Conservation (phyloP, 129 eudicot species). For the Pseudognaphalium luteoalbum region DNA sequence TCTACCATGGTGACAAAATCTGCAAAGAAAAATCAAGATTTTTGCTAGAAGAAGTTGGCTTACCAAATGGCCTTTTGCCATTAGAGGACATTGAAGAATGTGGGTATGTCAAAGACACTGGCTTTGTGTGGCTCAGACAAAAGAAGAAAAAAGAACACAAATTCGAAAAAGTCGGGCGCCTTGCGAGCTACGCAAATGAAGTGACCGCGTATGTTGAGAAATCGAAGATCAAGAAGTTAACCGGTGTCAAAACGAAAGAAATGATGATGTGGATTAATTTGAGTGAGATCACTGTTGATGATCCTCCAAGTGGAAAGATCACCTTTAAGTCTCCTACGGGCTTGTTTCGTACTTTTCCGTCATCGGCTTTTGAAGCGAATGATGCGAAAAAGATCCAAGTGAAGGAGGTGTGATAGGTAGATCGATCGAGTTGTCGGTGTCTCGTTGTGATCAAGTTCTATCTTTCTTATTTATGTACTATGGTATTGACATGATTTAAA, state of each 20-base stretch:
- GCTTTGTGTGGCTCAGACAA: conserved; percentile 67
- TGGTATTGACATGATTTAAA: background rate
- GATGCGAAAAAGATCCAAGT: conserved; percentile 28
- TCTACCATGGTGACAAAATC: conserved; percentile 50
- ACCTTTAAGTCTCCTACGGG: conserved; percentile 60
- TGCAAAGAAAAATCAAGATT: conserved; percentile 42
- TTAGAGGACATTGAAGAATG: conserved; percentile 53
- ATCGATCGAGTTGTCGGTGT: background rate
- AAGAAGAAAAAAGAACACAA: conserved; percentile 50
- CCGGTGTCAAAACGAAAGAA: conserved; percentile 75
- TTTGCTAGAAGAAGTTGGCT: conserved; percentile 48
- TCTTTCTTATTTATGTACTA: background rate
- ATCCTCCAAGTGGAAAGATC: conserved; percentile 56
- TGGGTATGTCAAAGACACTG: conserved; percentile 52
- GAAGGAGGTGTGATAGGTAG: conserved; percentile 35
- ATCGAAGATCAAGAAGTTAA: conserved; percentile 59
- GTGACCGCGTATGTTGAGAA: conserved; percentile 51
- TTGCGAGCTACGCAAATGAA: conserved; percentile 43
- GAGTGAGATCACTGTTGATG: conserved; percentile 51
- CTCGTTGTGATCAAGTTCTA: background rate
- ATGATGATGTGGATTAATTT: conserved; percentile 59
- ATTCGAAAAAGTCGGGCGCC: conserved; percentile 47
- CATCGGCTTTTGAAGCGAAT: conserved; percentile 50
- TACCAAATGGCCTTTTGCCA: conserved; percentile 61
- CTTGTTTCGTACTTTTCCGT: conserved; percentile 57